These are phyloP conservation scores for Magnusiomyces magnusii DNA, from an alignment of 1,139 yeast genomes.

Conservation along the genomic window DNA sequence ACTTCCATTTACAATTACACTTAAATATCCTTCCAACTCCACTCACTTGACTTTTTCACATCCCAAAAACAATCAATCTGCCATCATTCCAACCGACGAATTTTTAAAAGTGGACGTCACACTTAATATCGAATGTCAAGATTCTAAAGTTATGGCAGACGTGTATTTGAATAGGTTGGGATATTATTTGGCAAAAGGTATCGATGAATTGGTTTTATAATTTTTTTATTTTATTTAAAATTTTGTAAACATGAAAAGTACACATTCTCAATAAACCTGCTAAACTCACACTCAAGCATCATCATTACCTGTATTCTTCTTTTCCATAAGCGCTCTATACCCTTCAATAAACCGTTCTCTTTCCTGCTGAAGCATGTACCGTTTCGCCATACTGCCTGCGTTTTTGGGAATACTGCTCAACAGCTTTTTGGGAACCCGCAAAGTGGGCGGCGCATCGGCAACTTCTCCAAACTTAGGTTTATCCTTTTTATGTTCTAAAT, in stretches of 20 bases:
- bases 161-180: conserved; percentile 31
- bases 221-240: no score
- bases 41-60: conserved; percentile 36
- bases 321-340: conserved; percentile 29
- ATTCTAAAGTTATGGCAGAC: conserved; percentile 41
- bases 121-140: conserved; percentile 40
- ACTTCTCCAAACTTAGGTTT: conserved; percentile 38
- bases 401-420: conserved; percentile 35
- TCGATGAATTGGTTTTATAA: conserved; percentile 18
- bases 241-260: no score
- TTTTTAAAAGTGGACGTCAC: conserved; percentile 37
- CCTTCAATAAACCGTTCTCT: conserved; percentile 32
- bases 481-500: conserved; percentile 24
- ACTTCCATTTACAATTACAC: conserved; percentile 50
- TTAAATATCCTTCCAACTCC: conserved; percentile 38
- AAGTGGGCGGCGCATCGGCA: conserved; percentile 37
- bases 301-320: no score
- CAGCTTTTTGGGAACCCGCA: conserved; percentile 29
- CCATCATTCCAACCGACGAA: conserved; percentile 22
- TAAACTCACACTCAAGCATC: no score
- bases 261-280: no score
- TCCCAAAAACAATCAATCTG: conserved; percentile 22
- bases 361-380: conserved; percentile 35
- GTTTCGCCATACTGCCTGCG: conserved; percentile 36
- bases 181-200: conserved; percentile 27